These are phyloP conservation scores for Astrothelium macrocarpum DNA, from an alignment of 495 filamentous ascomycete genomes.

Conservation along the genomic window DNA sequence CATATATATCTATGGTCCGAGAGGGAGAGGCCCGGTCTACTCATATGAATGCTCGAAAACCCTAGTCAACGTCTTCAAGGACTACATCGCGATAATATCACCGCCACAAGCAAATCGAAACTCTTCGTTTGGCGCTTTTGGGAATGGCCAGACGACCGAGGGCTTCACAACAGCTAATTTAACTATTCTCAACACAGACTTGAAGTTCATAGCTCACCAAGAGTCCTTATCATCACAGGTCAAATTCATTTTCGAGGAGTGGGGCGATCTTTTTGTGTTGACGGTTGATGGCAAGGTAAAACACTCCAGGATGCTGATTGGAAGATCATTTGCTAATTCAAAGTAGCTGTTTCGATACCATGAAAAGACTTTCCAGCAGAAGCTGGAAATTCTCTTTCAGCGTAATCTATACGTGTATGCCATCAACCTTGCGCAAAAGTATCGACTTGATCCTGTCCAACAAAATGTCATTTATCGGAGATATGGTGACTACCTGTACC, in stretches of 20 bases:
- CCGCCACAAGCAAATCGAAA: slow-evolving; percentile 52
- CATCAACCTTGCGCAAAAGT: slow-evolving; percentile 87
- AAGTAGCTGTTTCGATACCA: slow-evolving; percentile 74
- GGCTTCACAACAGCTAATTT: slow-evolving; percentile 77
- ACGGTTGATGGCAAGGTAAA: slow-evolving; percentile 81
- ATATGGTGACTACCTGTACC: slow-evolving; percentile 93
- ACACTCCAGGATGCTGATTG: not conserved
- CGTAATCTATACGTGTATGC: slow-evolving; percentile 86
- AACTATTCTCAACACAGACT: slow-evolving; percentile 77
- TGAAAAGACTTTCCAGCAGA: slow-evolving; percentile 81
- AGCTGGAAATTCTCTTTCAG: slow-evolving; percentile 88
- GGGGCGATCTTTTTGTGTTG: slow-evolving; percentile 83
- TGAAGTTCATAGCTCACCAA: slow-evolving; percentile 84
- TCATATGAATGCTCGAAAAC: slow-evolving; percentile 87
- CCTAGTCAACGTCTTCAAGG: slow-evolving; percentile 66
- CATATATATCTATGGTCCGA: slow-evolving; percentile 80
- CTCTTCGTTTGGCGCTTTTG: slow-evolving; percentile 53
- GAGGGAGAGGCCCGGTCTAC: slow-evolving; percentile 76
- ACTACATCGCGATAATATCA: slow-evolving; percentile 84
- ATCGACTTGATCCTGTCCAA: slow-evolving; percentile 62
- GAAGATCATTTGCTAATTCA: not conserved
- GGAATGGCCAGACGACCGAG: slow-evolving; percentile 55
- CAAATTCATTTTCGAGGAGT: slow-evolving; percentile 70
- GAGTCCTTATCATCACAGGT: slow-evolving; percentile 72
- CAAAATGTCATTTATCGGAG: slow-evolving; percentile 86